phyloP scores from a whole-genome alignment of 805 yeast genomes.

The Komagataella pastoris region DNA sequence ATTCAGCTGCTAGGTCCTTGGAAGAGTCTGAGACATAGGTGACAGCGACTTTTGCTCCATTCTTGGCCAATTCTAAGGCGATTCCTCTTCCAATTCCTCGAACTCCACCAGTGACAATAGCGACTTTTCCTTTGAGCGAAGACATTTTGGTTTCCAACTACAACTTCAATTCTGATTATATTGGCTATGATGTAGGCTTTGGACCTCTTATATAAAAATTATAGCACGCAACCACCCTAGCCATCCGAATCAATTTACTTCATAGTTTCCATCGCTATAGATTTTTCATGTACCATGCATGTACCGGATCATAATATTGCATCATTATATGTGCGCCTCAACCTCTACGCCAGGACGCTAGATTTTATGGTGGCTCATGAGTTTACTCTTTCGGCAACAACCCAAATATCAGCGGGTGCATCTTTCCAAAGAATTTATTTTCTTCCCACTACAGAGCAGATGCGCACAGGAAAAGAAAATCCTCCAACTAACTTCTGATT shows the following conservation, averaged over 20 bases:
- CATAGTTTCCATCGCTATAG: background rate
- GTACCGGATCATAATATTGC: background rate
- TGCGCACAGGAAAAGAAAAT: background rate
- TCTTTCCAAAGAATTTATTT: too few species aligned
- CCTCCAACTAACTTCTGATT: background rate
- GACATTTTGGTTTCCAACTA: background rate
- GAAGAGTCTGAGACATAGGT: constrained; percentile 4
- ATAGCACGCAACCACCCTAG: background rate
- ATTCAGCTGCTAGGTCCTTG: constrained; percentile 1
- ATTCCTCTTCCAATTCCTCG: constrained; percentile 10
- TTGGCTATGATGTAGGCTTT: background rate
- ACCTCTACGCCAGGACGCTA: background rate
- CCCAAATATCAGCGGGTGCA: background rate
- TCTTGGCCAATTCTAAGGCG: constrained; percentile 7
- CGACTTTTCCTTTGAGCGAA: background rate
- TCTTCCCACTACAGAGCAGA: background rate
- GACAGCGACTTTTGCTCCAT: constrained; percentile 9
- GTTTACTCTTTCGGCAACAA: background rate
- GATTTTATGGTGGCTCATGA: background rate
- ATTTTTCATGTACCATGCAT: background rate
- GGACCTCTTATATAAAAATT: background rate
- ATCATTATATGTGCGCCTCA: background rate
- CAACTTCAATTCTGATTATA: background rate
- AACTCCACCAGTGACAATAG: constrained; percentile 9
- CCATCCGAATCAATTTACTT: background rate